These are phyloP conservation scores for Ceriops zippeliana DNA, from an alignment of 345 rosid species.

Conservation along the genomic window DNA sequence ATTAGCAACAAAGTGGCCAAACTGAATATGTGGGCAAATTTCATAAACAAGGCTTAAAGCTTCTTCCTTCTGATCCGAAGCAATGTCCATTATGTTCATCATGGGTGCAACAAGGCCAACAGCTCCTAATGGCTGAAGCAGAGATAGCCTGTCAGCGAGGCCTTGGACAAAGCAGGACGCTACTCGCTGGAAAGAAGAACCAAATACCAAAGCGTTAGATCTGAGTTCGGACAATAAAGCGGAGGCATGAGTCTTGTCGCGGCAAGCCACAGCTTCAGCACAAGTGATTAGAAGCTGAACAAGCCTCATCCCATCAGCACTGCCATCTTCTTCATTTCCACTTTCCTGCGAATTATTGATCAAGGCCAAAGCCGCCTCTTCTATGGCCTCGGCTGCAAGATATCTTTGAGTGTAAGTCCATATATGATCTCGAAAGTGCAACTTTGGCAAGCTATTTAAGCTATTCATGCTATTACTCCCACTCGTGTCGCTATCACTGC, in stretches of 20 bases:
- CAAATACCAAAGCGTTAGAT: constrained; percentile 48
- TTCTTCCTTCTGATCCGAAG: constrained; percentile 49
- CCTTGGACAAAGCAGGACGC: constrained; percentile 73
- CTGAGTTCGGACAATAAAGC: constrained; percentile 49
- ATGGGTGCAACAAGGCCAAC: constrained; percentile 23
- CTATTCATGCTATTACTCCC: constrained; percentile 34
- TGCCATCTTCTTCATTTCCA: constrained; percentile 29
- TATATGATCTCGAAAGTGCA: constrained; percentile 47
- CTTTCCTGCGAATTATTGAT: constrained; percentile 4
- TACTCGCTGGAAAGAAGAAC: constrained; percentile 58
- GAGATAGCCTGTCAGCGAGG: constrained; percentile 43
- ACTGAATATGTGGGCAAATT: constrained; percentile 55
- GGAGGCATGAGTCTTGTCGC: constrained; percentile 52
- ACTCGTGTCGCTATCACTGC: constrained; percentile 17
- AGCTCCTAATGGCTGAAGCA: constrained; percentile 47
- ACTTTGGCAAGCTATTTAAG: constrained; percentile 26
- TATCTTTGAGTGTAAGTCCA: constrained; percentile 36
- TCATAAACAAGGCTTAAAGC: constrained; percentile 53
- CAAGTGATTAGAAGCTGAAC: constrained; percentile 58
- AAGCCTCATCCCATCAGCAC: constrained; percentile 45
- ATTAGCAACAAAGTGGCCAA: constrained; percentile 59
- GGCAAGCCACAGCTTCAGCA: constrained; percentile 69
- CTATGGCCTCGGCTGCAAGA: constrained; percentile 43
- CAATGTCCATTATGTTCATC: constrained; percentile 38
- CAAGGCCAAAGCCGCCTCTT: constrained; percentile 42